Conservation (phyloP, 768 basidiomycete species). For the Hypsizygus marmoreus region DNA sequence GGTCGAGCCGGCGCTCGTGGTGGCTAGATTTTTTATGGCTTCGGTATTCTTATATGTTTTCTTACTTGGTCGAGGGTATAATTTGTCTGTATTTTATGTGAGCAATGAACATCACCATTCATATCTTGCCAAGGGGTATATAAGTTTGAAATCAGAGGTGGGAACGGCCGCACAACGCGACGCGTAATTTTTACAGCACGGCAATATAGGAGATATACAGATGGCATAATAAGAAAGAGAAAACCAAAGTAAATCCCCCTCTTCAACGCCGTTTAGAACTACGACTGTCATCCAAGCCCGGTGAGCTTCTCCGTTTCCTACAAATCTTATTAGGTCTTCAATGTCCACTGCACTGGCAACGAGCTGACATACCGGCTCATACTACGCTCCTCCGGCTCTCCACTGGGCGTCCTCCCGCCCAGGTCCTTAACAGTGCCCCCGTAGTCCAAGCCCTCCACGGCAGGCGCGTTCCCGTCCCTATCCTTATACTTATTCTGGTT, state of each 20-base stretch:
- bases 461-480: slow-evolving; percentile 80
- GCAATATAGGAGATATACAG: too few species aligned
- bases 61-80: not conserved
- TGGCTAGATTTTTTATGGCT: slow-evolving; percentile 1
- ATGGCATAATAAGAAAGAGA: too few species aligned
- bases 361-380: slow-evolving; percentile 51
- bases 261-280: slow-evolving; percentile 70
- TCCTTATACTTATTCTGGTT: slow-evolving; percentile 93
- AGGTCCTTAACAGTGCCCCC: slow-evolving; percentile 56
- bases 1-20: slow-evolving; percentile 27
- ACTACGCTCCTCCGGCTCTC: slow-evolving; percentile 68
- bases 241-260: too few species aligned
- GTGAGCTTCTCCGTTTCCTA: slow-evolving; percentile 77
- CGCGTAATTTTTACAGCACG: too few species aligned
- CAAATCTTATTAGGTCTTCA: not conserved
- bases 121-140: too few species aligned
- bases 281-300: slow-evolving; percentile 66
- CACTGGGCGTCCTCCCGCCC: slow-evolving; percentile 57
- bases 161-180: too few species aligned
- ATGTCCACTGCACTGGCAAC: not conserved
- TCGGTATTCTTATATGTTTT: not conserved
- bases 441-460: slow-evolving; percentile 88
- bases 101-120: too few species aligned
- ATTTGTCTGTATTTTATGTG: slow-evolving; percentile 18
- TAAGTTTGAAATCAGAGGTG: too few species aligned